These are phyloP conservation scores for Drechslerella stenobrocha DNA, from an alignment of 2,329 filamentous ascomycete species.

Conservation along the genomic window DNA sequence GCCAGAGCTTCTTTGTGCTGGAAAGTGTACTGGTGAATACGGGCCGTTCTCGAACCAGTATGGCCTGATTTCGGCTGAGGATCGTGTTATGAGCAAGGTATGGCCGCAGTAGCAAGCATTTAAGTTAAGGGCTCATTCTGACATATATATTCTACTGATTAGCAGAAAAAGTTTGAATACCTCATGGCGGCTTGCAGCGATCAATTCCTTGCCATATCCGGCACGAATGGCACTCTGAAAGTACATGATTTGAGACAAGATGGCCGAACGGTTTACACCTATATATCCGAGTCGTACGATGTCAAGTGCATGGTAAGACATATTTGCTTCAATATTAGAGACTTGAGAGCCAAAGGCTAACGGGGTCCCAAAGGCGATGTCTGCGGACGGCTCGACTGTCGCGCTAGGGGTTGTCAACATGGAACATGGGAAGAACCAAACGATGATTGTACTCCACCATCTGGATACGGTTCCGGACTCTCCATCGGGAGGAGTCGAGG, in stretches of 20 bases:
- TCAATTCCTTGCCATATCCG: conserved; percentile 40
- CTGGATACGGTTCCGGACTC: conserved; percentile 32
- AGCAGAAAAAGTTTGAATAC: conserved; percentile 46
- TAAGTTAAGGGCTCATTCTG: too few relatives aligned
- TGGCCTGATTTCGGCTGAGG: conserved; percentile 35
- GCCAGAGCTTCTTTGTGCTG: conserved; percentile 37
- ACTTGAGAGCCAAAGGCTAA: conserved; percentile 14
- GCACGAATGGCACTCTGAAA: conserved; percentile 42
- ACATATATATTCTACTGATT: not conserved
- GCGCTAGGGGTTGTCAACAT: conserved; percentile 43
- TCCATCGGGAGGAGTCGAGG: conserved; percentile 13
- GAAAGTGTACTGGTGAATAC: conserved; percentile 43
- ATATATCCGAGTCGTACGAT: conserved; percentile 47
- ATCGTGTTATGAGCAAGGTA: conserved; percentile 47
- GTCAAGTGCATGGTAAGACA: conserved; percentile 45
- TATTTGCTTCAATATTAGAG: not conserved
- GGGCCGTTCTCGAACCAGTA: conserved; percentile 37
- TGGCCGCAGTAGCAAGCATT: too few relatives aligned
- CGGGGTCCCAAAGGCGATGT: conserved; percentile 24
- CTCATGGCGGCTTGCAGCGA: conserved; percentile 42
- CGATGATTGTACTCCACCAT: conserved; percentile 47
- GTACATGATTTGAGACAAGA: conserved; percentile 41
- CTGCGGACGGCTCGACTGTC: conserved; percentile 39
- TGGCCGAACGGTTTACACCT: conserved; percentile 42
- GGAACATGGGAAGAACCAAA: conserved; percentile 46